Evolutionary conservation across 1,284 basidiomycete genomes (phyloP).

Genomic region (Hemileia vastatrix): DNA sequence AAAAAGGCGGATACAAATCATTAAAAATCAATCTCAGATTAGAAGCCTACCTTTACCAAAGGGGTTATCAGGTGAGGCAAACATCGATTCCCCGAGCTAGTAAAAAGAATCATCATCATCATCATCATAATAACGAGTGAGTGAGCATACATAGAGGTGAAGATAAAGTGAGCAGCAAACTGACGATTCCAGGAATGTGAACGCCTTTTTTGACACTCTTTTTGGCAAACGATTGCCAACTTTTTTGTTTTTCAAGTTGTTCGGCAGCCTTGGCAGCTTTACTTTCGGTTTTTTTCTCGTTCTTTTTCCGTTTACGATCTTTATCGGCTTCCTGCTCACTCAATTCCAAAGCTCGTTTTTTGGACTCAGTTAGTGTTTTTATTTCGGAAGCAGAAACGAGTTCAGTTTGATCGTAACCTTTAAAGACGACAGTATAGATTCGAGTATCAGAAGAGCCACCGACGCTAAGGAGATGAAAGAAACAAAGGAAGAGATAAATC

Average conservation of each 20-base stretch:
- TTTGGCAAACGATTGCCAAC: slow-evolving; percentile 97
- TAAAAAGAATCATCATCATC: neutral
- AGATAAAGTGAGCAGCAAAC: neutral
- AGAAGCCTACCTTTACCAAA: slow-evolving; percentile 61
- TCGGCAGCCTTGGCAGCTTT: slow-evolving; percentile 81
- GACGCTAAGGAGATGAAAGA: slow-evolving; percentile 50
- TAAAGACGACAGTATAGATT: slow-evolving; percentile 87
- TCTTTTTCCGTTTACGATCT: slow-evolving; percentile 72
- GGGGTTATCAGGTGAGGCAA: slow-evolving; percentile 91
- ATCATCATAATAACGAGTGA: neutral
- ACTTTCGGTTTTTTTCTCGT: slow-evolving; percentile 84
- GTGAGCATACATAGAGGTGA: neutral
- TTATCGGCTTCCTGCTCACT: slow-evolving; percentile 29
- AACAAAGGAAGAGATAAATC: slow-evolving; percentile 31
- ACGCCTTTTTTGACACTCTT: slow-evolving; percentile 93
- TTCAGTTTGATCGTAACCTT: slow-evolving; percentile 90
- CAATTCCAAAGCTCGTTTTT: slow-evolving; percentile 31
- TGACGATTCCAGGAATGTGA: slow-evolving; percentile 67
- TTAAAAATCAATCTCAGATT: slow-evolving; percentile 1
- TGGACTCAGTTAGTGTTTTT: slow-evolving; percentile 30
- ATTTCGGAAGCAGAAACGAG: slow-evolving; percentile 58
- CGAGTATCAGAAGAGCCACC: slow-evolving; percentile 74
- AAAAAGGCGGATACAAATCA: slow-evolving; percentile 4
- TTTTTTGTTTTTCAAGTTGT: slow-evolving; percentile 73
- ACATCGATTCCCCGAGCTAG: slow-evolving; percentile 52